phyloP scores from a whole-genome alignment of 345 rosid species.

The Eucalyptus erythrocorys region DNA sequence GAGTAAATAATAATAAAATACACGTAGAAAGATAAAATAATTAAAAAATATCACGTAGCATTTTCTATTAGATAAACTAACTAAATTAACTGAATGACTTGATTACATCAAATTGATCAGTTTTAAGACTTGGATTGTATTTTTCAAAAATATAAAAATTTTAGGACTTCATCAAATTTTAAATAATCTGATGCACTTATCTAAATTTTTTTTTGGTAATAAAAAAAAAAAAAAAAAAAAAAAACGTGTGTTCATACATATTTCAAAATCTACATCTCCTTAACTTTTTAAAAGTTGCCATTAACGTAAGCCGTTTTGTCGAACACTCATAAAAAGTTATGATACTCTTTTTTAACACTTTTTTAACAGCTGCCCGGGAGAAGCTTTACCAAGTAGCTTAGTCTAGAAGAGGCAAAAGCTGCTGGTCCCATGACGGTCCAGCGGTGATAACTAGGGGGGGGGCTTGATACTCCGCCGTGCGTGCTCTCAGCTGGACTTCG shows the following conservation, averaged over 20 bases:
- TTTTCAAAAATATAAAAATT: neutral
- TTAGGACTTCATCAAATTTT: neutral
- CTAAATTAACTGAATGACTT: rapidly evolving
- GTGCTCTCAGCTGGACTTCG: neutral
- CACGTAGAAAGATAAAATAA: neutral
- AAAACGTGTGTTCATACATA: neutral
- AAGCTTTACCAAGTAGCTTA: neutral
- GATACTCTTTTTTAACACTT: neutral
- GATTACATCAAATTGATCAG: rapidly evolving
- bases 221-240: too few species aligned
- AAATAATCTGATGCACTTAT: too few species aligned
- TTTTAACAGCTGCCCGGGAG: neutral
- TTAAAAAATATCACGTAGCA: neutral
- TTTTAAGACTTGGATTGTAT: neutral
- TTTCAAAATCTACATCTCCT: neutral
- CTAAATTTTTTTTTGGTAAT: neutral
- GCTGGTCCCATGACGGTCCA: neutral
- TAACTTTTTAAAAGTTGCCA: neutral
- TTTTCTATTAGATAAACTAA: neutral
- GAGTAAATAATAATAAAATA: neutral
- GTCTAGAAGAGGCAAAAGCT: neutral
- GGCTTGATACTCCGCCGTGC: neutral
- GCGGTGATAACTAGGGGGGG: neutral
- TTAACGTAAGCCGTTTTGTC: neutral
- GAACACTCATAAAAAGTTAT: neutral